Base-by-base conservation (phyloP, 805 yeast species). In the Starmerella sirachaensis region DNA sequence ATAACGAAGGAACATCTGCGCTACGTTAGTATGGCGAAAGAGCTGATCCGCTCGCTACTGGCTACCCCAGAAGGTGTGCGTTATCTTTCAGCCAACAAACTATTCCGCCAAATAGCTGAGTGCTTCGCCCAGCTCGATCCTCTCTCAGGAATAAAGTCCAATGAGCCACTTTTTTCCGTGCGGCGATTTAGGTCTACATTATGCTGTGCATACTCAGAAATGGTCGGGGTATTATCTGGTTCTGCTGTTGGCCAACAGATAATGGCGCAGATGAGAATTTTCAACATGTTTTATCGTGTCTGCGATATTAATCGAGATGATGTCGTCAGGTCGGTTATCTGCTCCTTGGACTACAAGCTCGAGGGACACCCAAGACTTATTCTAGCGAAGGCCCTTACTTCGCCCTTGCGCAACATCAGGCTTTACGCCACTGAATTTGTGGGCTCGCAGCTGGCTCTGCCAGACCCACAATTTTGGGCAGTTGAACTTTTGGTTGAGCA, bases 81-180 rank as follows among this genome's bases (percentile, higher is more conserved):
- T 43, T 78, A 74, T 46, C 62, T 84, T 12, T 60, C 68, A 23
- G 35, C 33, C 23, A 84, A 79, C 57, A 86, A 91, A 57, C 64
- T 86, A 6, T 57, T 88, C 24, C 81, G 94, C 1, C 97, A 88
- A 54, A 67, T 88, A 35, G 85, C 93, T 0, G 95, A 91, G 49
- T 76, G 93, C 35, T 63, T 88, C 29, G 91, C 91, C 0, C 94
- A 82, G 56, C 62, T 82, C 16, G 93, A 81, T 51, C 88, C 88
- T 0, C 68, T 64, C 54, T 76, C 85, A 53, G 93, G 93, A 0
- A 70, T 83, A 22, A 60, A 67, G 4, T 74, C 91, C 0, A 60
- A 69, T 2, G 88, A 79, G 33, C 91, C 94, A 11, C 68, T 88
- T 2, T 72, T 88, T 39, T 72, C 83, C 2, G 66, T 64, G 29